Evolutionary conservation across 2,329 filamentous ascomycete genomes (phyloP).

Genomic region (Lasiodiplodia sp.): DNA sequence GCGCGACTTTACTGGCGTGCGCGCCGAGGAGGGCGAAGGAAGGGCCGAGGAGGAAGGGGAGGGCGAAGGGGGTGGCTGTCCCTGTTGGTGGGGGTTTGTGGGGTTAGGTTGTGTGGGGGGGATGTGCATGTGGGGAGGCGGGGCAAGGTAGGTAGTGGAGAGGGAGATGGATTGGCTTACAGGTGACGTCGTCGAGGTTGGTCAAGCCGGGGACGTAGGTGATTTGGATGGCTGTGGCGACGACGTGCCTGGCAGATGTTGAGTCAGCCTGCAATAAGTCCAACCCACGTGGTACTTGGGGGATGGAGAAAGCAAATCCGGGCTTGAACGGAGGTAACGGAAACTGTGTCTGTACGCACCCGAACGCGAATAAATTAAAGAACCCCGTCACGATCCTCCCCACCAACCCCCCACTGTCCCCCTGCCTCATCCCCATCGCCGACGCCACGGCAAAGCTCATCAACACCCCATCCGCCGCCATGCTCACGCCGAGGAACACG

Average conservation of each 20-base stretch:
- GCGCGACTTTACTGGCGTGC: neutral
- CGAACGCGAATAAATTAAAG: neutral
- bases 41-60: conserved; percentile 1
- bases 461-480: neutral
- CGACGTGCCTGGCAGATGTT: neutral
- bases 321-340: neutral
- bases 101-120: neutral
- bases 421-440: neutral
- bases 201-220: neutral
- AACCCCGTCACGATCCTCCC: neutral
- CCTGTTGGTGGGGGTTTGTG: neutral
- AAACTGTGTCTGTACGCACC: neutral
- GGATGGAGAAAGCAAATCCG: accelerated
- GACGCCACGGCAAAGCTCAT: neutral
- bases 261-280: too few species aligned
- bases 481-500: conserved; percentile 6
- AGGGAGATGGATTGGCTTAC: neutral
- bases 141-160: too few species aligned
- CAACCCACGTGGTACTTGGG: too few species aligned
- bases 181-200: conserved; percentile 12
- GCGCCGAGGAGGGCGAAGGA: neutral
- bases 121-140: neutral
- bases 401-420: neutral
- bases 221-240: neutral
- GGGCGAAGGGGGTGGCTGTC: neutral